Percentiles rank a stretch among this genome's conserved stretches.
Conservation (phyloP, 2,329 filamentous ascomycete species). For the Periglandula ipomoeae region DNA sequence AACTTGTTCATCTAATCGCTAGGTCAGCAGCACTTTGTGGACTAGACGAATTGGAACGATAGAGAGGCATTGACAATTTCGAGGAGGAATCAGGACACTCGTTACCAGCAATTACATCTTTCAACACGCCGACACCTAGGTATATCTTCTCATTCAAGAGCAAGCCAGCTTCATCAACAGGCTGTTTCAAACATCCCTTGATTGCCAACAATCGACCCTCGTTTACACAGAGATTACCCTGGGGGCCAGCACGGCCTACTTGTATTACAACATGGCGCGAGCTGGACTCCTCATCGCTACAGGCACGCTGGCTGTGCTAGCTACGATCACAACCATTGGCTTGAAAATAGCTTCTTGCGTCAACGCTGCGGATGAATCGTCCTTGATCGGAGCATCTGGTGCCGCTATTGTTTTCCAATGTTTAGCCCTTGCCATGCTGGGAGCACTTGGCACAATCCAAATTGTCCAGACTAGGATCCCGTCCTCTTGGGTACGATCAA, state of each 20-base stretch:
- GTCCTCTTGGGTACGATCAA: constrained; percentile 16
- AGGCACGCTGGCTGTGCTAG: constrained; percentile 12
- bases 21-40: too few species aligned
- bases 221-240: background rate
- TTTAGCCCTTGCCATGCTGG: constrained; percentile 16
- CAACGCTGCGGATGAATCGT: constrained; percentile 3
- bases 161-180: background rate
- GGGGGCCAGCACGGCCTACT: constrained; percentile 1
- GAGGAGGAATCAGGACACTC: background rate
- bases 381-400: constrained; percentile 12
- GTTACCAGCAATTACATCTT: background rate
- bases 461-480: constrained; percentile 13
- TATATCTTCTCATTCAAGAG: too few species aligned
- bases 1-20: too few species aligned
- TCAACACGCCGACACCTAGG: background rate
- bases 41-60: too few species aligned
- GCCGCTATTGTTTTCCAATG: constrained; percentile 20
- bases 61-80: too few species aligned
- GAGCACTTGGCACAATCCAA: constrained; percentile 26
- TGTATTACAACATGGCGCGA: constrained; percentile 9
- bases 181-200: background rate
- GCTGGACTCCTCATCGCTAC: constrained; percentile 4
- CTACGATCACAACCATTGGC: constrained; percentile 11
- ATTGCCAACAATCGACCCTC: background rate
- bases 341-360: constrained; percentile 13